A percentile compares a stretch with the other conserved stretches of the same genome.
Evolutionary conservation across 768 basidiomycete species (phyloP).

Genomic region (Hypsizygus marmoreus): DNA sequence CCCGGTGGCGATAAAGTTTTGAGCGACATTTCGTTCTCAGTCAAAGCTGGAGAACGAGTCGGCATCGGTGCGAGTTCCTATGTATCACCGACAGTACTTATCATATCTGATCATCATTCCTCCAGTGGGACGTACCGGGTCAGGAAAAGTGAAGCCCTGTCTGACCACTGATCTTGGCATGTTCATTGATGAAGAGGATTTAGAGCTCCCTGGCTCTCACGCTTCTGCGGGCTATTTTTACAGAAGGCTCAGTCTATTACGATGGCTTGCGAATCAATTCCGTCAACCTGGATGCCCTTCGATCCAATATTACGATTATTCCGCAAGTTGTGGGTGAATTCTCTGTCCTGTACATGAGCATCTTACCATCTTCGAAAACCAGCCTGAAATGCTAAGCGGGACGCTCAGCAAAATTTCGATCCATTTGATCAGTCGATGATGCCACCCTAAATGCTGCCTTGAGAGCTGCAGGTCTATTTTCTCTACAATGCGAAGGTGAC

Average conservation of each 20-base stretch:
- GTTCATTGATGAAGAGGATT: conserved; percentile 4
- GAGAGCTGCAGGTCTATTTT: conserved; percentile 41
- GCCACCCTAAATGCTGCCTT: conserved; percentile 36
- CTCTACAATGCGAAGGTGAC: conserved; percentile 40
- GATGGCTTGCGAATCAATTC: conserved; percentile 49
- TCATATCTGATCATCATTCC: too few species aligned
- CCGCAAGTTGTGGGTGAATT: conserved; percentile 40
- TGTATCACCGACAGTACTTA: not conserved
- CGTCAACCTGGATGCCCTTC: conserved; percentile 55
- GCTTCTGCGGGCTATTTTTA: conserved; percentile 55
- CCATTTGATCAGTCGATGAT: conserved; percentile 59
- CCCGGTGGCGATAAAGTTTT: conserved; percentile 14
- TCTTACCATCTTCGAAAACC: not conserved
- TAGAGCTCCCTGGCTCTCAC: conserved; percentile 59
- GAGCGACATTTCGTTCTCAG: conserved; percentile 46
- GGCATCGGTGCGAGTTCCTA: conserved; percentile 44
- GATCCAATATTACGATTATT: conserved; percentile 60
- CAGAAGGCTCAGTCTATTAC: conserved; percentile 54
- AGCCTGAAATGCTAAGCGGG: conserved; percentile 58
- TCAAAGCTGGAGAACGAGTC: conserved; percentile 55
- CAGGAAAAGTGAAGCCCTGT: conserved; percentile 35
- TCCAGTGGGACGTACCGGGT: conserved; percentile 41
- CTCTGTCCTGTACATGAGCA: not conserved
- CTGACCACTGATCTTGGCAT: not conserved
- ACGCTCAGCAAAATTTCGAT: conserved; percentile 62